These are phyloP conservation scores for Hypoxylon sp. DNA, from an alignment of 2,329 filamentous ascomycete genomes.

Conservation along the genomic window DNA sequence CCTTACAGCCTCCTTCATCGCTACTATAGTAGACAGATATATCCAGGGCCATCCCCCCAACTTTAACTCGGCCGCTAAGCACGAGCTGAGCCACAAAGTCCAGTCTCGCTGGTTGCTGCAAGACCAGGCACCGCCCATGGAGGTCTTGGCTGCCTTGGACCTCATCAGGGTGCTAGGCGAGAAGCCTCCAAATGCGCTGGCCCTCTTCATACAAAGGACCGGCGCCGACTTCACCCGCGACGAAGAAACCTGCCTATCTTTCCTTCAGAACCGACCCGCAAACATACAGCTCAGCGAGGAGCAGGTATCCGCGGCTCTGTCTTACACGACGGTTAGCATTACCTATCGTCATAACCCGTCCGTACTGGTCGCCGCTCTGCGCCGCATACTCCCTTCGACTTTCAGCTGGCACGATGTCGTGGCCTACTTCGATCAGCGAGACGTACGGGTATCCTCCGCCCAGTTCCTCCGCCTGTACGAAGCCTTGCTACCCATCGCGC, in stretches of 20 bases:
- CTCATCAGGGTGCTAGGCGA: conserved; percentile 71
- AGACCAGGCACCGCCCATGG: conserved; percentile 71
- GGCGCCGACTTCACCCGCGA: conserved; percentile 79
- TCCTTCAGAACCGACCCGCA: conserved; percentile 61
- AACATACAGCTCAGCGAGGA: conserved; percentile 75
- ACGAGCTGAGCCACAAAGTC: conserved; percentile 72
- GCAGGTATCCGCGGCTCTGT: conserved; percentile 81
- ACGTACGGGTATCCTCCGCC: conserved; percentile 75
- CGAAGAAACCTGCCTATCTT: conserved; percentile 68
- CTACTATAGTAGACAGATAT: conserved; percentile 83
- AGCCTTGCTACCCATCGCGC: conserved; percentile 76
- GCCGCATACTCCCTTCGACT: conserved; percentile 67
- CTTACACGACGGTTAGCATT: conserved; percentile 68
- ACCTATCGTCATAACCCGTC: conserved; percentile 61
- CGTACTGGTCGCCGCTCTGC: conserved; percentile 67
- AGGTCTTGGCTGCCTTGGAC: conserved; percentile 75
- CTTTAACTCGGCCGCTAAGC: conserved; percentile 78
- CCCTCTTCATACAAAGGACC: conserved; percentile 74
- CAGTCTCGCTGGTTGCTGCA: conserved; percentile 72
- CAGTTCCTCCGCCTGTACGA: conserved; percentile 87
- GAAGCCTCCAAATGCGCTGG: conserved; percentile 63
- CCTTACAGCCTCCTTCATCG: conserved; percentile 73
- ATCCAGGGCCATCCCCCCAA: conserved; percentile 86
- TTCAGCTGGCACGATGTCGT: conserved; percentile 78
- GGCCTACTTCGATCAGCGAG: conserved; percentile 79